Conservation (phyloP, 805 yeast genomes). For the Starmerella davenportii region DNA sequence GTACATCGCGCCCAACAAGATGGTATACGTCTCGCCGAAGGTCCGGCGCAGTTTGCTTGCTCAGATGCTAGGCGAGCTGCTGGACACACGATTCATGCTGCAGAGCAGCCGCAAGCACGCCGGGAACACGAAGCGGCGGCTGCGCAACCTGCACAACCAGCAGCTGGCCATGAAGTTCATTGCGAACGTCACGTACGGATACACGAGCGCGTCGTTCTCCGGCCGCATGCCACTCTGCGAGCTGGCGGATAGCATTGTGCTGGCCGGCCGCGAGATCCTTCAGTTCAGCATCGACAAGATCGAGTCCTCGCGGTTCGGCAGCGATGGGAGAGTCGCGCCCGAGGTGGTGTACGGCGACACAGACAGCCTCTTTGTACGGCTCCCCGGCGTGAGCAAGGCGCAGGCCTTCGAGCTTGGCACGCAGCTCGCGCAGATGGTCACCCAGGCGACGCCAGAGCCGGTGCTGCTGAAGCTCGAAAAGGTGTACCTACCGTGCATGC, state of each 20-base stretch:
- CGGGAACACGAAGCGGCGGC: constrained; percentile 19
- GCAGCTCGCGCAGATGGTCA: constrained; percentile 46
- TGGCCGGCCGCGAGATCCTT: constrained; percentile 73
- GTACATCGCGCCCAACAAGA: constrained; percentile 71
- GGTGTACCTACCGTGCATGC: constrained; percentile 71
- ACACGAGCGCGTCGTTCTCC: constrained; percentile 82
- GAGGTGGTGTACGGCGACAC: constrained; percentile 95
- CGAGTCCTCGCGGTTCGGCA: constrained; percentile 29
- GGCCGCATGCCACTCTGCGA: constrained; percentile 97
- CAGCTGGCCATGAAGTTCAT: constrained; percentile 77
- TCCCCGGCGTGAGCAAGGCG: constrained; percentile 60
- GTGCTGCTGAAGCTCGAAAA: constrained; percentile 75
- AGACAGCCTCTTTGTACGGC: constrained; percentile 75
- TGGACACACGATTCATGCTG: constrained; percentile 62
- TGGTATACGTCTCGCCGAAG: constrained; percentile 48
- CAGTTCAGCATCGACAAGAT: constrained; percentile 52
- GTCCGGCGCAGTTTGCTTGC: constrained; percentile 60
- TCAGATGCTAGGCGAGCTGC: constrained; percentile 65
- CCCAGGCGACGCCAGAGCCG: constrained; percentile 60
- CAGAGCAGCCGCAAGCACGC: constrained; percentile 36
- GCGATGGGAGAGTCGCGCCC: constrained; percentile 56
- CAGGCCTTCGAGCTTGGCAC: constrained; percentile 68
- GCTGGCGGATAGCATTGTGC: constrained; percentile 84
- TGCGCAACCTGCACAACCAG: constrained; percentile 46
- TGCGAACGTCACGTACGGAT: constrained; percentile 94